Conservation (phyloP, 2,329 filamentous ascomycete genomes). For the Colletotrichum agaves region DNA sequence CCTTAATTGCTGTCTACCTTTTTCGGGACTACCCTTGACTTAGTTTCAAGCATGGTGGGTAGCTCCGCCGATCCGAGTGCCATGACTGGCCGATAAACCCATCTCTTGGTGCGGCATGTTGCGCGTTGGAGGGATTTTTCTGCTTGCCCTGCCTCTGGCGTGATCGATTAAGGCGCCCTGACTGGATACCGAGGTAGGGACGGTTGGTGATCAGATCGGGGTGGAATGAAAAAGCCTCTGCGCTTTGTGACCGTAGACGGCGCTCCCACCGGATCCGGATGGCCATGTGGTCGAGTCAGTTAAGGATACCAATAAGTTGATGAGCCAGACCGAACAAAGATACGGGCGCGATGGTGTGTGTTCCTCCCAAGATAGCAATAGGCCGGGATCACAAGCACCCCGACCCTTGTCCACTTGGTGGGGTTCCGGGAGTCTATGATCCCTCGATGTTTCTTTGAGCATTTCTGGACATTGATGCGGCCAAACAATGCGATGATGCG, state of each 20-base stretch:
- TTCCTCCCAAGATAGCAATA: conserved; percentile 11
- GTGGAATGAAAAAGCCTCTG: conserved; percentile 13
- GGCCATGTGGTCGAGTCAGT: conserved; percentile 17
- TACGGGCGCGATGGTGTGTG: conserved; percentile 25
- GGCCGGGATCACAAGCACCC: conserved; percentile 33
- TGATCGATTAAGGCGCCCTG: conserved; percentile 33
- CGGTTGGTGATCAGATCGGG: conserved; percentile 36
- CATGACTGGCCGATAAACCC: conserved; percentile 33
- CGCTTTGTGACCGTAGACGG: conserved; percentile 26
- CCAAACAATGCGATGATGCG: conserved; percentile 33
- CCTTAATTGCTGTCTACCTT: conserved; percentile 32
- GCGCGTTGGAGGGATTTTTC: conserved; percentile 33
- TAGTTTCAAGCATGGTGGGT: conserved; percentile 34
- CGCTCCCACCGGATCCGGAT: conserved; percentile 22
- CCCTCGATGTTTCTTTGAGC: conserved; percentile 30
- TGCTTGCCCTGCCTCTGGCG: conserved; percentile 37
- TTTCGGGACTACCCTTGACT: conserved; percentile 36
- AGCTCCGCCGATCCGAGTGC: conserved; percentile 26
- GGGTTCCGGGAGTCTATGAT: conserved; percentile 37
- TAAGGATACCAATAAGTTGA: neutral
- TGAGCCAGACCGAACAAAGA: conserved; percentile 31
- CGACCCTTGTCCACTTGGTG: conserved; percentile 27
- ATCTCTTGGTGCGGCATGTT: conserved; percentile 30
- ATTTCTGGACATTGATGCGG: conserved; percentile 33
- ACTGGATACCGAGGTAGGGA: conserved; percentile 20